Conservation (phyloP, 2,329 filamentous ascomycete species). For the Apiospora aurea region DNA sequence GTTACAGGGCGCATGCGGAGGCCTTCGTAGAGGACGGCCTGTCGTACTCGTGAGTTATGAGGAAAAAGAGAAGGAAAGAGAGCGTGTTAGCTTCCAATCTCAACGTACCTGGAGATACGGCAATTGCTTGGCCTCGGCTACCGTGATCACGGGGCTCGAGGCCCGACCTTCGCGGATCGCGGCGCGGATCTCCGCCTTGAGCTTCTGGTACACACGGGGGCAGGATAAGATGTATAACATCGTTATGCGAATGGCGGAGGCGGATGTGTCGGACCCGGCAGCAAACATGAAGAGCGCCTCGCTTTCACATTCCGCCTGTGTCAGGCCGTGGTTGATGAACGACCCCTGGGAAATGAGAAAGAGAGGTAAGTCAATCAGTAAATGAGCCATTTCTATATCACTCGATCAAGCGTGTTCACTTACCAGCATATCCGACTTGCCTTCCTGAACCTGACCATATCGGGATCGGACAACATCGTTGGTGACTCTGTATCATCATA, state of each 20-base stretch:
- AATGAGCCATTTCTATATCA: neutral
- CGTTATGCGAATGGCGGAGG: constrained; percentile 54
- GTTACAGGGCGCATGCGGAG: constrained; percentile 44
- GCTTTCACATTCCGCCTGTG: constrained; percentile 36
- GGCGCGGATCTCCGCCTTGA: constrained; percentile 52
- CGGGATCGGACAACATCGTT: constrained; percentile 24
- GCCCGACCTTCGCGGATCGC: constrained; percentile 38
- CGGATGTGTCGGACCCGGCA: constrained; percentile 55
- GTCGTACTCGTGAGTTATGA: neutral
- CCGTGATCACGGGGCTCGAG: constrained; percentile 36
- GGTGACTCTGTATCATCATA: constrained; percentile 29
- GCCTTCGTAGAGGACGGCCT: constrained; percentile 46
- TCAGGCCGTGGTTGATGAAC: constrained; percentile 40
- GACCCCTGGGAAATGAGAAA: constrained; percentile 33
- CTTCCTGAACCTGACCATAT: constrained; percentile 22
- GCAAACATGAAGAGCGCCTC: constrained; percentile 37
- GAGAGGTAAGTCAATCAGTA: no score
- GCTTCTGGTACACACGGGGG: constrained; percentile 49
- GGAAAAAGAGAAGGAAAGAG: neutral
- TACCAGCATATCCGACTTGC: constrained; percentile 33
- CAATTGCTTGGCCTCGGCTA: constrained; percentile 38
- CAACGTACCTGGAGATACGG: constrained; percentile 39
- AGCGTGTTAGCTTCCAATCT: no score
- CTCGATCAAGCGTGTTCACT: constrained; percentile 10
- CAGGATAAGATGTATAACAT: constrained; percentile 55